A percentile compares a stretch with the other conserved stretches of the same genome.
These are phyloP conservation scores for Phyllosticta capitalensis DNA, from an alignment of 2,329 filamentous ascomycete species.

Conservation along the genomic window DNA sequence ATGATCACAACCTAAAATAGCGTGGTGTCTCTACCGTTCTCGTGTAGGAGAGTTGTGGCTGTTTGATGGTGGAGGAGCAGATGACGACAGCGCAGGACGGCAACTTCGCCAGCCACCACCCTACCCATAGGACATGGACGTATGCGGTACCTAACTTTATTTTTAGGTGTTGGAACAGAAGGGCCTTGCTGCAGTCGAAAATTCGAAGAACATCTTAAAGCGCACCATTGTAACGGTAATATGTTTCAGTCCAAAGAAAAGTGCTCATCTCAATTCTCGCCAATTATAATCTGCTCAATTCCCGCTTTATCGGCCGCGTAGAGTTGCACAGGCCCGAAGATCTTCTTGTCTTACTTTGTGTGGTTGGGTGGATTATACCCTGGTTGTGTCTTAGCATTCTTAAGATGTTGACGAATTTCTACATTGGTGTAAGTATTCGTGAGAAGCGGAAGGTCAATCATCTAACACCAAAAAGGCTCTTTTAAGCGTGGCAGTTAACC, in stretches of 20 bases:
- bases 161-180: not conserved
- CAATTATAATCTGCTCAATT: not conserved
- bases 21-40: not conserved
- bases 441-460: not conserved
- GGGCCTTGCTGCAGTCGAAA: not conserved
- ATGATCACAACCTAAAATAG: not conserved
- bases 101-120: not conserved
- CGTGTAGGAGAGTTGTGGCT: not conserved
- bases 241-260: not conserved
- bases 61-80: not conserved
- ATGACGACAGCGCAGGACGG: not conserved
- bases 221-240: not conserved
- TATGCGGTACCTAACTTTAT: not conserved
- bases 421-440: not conserved
- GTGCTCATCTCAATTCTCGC: not conserved
- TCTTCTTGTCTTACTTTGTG: not conserved
- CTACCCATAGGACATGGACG: not conserved
- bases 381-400: not conserved
- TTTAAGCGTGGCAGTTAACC: not conserved
- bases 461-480: not conserved
- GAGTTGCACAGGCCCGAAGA: not conserved
- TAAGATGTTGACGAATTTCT: not conserved
- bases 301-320: not conserved
- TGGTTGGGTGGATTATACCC: not conserved
- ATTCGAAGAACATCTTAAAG: not conserved